Evolutionary conservation across 129 eudicot species (phyloP).

Genomic region (Scalesia atractyloides): DNA sequence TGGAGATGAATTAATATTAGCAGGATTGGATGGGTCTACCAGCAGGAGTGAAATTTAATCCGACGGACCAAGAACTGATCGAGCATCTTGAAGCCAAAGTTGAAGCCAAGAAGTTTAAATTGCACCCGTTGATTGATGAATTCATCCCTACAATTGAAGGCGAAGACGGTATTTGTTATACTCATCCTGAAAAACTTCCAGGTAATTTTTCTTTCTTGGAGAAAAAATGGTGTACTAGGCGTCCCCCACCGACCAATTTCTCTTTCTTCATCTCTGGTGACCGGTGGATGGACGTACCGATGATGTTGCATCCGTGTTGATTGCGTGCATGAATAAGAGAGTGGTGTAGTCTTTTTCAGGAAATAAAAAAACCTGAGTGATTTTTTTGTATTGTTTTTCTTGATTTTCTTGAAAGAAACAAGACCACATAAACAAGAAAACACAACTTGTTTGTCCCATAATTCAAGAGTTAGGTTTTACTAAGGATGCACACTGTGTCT

Average conservation of each 20-base stretch:
- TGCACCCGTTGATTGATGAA: conserved; percentile 95
- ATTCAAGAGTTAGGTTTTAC: conserved; percentile 40
- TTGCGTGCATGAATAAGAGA: too few species aligned
- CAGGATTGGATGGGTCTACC: conserved; percentile 99
- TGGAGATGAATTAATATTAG: conserved; percentile 14
- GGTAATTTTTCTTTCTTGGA: conserved; percentile 38
- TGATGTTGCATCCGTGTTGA: too few species aligned
- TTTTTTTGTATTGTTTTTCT: neutral
- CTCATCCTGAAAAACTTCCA: conserved; percentile 99
- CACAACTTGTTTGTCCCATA: conserved; percentile 28
- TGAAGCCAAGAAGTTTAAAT: conserved; percentile 75
- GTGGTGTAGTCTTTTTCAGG: neutral
- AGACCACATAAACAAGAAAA: conserved; percentile 16
- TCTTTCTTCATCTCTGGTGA: neutral
- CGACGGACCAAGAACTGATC: conserved; percentile 97
- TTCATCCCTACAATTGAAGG: conserved; percentile 99
- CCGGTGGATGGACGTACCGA: too few species aligned
- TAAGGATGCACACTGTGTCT: conserved; percentile 24
- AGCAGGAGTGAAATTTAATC: conserved; percentile 99
- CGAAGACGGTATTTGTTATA: conserved; percentile 98
- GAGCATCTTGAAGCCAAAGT: conserved; percentile 99
- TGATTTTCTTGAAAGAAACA: neutral
- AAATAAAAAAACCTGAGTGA: neutral
- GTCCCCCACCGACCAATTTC: neutral
- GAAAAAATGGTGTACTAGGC: too few species aligned